phyloP scores from a whole-genome alignment of 768 basidiomycete genomes.

The Clavaria fumosa region DNA sequence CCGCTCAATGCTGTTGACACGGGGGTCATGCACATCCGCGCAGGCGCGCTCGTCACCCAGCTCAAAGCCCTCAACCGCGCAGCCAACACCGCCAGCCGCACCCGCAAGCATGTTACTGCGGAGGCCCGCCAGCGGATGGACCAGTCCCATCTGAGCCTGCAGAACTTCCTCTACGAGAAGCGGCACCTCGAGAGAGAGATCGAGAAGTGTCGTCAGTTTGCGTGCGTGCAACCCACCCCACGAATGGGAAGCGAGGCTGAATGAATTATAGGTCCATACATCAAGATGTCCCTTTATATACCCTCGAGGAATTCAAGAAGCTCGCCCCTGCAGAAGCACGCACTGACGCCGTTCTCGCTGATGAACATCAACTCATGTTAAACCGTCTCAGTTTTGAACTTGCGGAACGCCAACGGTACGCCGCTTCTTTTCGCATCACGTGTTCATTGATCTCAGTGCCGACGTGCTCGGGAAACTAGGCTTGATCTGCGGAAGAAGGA shows the following conservation, averaged over 20 bases:
- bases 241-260: neutral
- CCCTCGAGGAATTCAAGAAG: conserved; percentile 47
- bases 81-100: conserved; percentile 54
- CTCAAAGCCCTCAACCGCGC: conserved; percentile 68
- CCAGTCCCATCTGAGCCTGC: conserved; percentile 70
- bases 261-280: conserved; percentile 53
- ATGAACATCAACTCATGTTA: conserved; percentile 77
- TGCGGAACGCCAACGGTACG: conserved; percentile 72
- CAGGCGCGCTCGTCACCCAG: conserved; percentile 62
- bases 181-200: conserved; percentile 84
- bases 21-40: conserved; percentile 41
- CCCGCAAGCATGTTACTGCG: conserved; percentile 53
- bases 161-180: conserved; percentile 82
- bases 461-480: too few relatives aligned
- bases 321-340: conserved; percentile 58
- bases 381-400: conserved; percentile 80
- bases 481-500: conserved; percentile 59
- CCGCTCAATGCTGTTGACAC: conserved; percentile 35
- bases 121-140: conserved; percentile 83
- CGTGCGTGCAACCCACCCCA: conserved; percentile 32
- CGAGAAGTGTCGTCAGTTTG: conserved; percentile 84
- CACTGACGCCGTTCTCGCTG: conserved; percentile 40
- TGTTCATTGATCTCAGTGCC: conserved; percentile 3
- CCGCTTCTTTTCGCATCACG: conserved; percentile 10
- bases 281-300: conserved; percentile 70